Evolutionary conservation across 257 asterid genomes (phyloP), one percentile per base, ranked within the genome.

Genomic region (Rauvolfia tetraphylla): DNA sequence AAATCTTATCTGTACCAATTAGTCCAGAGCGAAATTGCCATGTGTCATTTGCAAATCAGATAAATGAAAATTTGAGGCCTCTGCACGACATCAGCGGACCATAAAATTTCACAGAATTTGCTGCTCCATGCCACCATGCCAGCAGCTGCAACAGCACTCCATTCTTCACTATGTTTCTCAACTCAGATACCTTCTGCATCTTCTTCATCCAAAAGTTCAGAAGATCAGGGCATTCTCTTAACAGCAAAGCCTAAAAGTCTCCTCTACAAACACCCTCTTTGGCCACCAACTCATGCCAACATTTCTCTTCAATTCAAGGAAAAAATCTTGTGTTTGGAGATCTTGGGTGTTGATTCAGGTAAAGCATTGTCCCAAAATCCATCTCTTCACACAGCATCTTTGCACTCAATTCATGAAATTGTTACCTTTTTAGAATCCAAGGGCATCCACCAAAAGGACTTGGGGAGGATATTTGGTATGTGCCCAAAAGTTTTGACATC

Each of bases 341-440:
- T 92, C 82, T 80, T 92, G 93, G 98, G 98, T 58, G 93, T 94
- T 70, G 95, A 94, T 79, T 87, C 95, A 33, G 97, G 97, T 44
- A 91, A 88, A 36, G 97, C 96, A 20, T 80, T 90, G 44, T 77
- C 96, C 56, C 91, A 82, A n/a, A 94, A 94, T 83, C 97, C 97
- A 0, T 73, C 82, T 13, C 93, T 92, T 77, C 95, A 58, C 78
- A 13, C 85, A 5, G 90, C 91, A 34, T 86, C 97, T 25, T 83
- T 94, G 31, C 73, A 86, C n/a, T 81, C 95, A 29, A 87, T 94
- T 88, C 92, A 90, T 72, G 70, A 76, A 80, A 85, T 94, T 56
- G 80, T 92, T 79, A 80, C 83, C 68, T 92, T 90, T 87, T 91
- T 94, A 74, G 96, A 89, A 69, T 87, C 96, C 75, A 92, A 92